A percentile compares a stretch with the other conserved stretches of the same genome.
phyloP scores from a whole-genome alignment of 129 eudicot genomes.

The Apium graveolens region DNA sequence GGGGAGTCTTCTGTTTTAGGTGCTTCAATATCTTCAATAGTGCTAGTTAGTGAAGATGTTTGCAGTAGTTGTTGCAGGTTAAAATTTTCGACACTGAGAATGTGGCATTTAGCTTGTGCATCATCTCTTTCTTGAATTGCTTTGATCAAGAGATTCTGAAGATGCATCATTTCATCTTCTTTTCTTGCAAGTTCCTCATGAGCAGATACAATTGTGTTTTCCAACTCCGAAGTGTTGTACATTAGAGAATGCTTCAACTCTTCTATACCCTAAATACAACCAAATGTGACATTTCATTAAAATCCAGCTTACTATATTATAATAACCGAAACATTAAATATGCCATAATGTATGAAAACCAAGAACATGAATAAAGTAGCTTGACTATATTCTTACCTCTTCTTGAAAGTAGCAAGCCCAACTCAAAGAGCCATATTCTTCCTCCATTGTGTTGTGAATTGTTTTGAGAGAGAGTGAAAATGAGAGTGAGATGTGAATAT shows the following conservation, averaged over 20 bases:
- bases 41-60: slow-evolving; percentile 20
- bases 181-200: slow-evolving; percentile 77
- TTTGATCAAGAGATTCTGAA: slow-evolving; percentile 43
- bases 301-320: not conserved
- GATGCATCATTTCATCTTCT: slow-evolving; percentile 62
- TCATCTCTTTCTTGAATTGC: slow-evolving; percentile 68
- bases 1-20: slow-evolving; percentile 26
- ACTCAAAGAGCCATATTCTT: slow-evolving; percentile 62
- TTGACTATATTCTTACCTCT: slow-evolving; percentile 36
- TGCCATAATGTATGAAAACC: not conserved
- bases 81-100: slow-evolving; percentile 44
- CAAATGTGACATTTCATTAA: not conserved
- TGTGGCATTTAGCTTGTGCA: slow-evolving; percentile 50
- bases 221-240: slow-evolving; percentile 64
- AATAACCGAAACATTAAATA: not conserved
- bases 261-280: slow-evolving; percentile 35
- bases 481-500: slow-evolving; percentile 19
- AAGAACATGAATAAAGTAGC: slow-evolving; percentile 2
- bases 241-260: slow-evolving; percentile 63
- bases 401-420: slow-evolving; percentile 70
- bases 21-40: slow-evolving; percentile 31
- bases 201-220: slow-evolving; percentile 55
- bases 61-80: slow-evolving; percentile 41
- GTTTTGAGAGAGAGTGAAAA: not conserved
- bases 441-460: slow-evolving; percentile 45